phyloP scores from a whole-genome alignment of 352 stramenopile genomes.

The Detonula confervacea region DNA sequence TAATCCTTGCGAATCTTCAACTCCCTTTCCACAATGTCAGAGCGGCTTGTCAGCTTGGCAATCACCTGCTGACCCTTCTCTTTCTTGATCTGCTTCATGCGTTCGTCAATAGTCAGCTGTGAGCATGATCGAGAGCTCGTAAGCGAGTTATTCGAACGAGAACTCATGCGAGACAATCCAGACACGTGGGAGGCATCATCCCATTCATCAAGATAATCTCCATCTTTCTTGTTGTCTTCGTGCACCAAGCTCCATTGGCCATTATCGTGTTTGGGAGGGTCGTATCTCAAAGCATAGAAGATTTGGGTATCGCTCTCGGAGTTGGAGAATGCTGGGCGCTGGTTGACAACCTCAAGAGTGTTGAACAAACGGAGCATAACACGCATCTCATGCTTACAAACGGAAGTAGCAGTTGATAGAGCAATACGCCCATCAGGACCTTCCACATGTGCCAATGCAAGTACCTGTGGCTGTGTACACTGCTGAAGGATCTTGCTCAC shows the following conservation, averaged over 20 bases:
- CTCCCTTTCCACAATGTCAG: slow-evolving; percentile 82
- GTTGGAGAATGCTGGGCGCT: slow-evolving; percentile 79
- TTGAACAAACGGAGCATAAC: slow-evolving; percentile 85
- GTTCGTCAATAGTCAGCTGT: slow-evolving; percentile 35
- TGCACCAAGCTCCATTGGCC: slow-evolving; percentile 79
- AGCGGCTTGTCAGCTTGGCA: slow-evolving; percentile 81
- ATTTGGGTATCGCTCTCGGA: slow-evolving; percentile 82
- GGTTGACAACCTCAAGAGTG: slow-evolving; percentile 83
- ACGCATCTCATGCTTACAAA: slow-evolving; percentile 86
- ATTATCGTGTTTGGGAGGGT: slow-evolving; percentile 61
- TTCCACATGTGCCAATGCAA: slow-evolving; percentile 82
- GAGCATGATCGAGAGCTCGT: slow-evolving; percentile 73
- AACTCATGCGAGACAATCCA: slow-evolving; percentile 64
- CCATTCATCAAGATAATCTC: slow-evolving; percentile 78
- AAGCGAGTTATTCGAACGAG: slow-evolving; percentile 54
- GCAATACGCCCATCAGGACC: slow-evolving; percentile 77
- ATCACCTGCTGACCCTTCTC: slow-evolving; percentile 85
- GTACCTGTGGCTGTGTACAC: slow-evolving; percentile 82
- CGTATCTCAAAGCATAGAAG: slow-evolving; percentile 83
- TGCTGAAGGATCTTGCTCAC: slow-evolving; percentile 82
- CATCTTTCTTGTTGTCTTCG: slow-evolving; percentile 73
- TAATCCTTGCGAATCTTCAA: slow-evolving; percentile 80
- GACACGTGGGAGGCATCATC: slow-evolving; percentile 76
- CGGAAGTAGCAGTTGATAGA: slow-evolving; percentile 73
- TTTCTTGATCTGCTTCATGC: slow-evolving; percentile 52